These are phyloP conservation scores for Choiromyces venosus DNA, from an alignment of 495 filamentous ascomycete species.

Conservation along the genomic window DNA sequence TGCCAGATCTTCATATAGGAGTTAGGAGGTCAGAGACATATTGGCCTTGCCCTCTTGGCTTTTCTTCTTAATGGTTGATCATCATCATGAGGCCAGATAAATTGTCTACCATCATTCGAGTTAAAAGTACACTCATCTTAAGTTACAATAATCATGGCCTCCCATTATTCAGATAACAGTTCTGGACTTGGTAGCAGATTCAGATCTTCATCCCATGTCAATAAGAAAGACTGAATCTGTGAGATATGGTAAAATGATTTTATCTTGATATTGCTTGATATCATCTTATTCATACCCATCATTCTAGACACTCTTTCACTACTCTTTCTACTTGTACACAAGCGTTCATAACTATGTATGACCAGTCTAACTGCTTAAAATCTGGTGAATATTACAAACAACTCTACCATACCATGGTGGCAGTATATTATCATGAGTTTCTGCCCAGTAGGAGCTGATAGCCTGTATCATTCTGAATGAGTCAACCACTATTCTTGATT, in stretches of 20 bases:
- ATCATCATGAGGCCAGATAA: background rate
- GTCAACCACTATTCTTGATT: too few species aligned
- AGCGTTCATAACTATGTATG: background rate
- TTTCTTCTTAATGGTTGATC: background rate
- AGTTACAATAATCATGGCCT: background rate
- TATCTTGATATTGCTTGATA: background rate
- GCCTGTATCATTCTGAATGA: background rate
- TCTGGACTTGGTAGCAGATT: background rate
- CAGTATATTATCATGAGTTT: too few species aligned
- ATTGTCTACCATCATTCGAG: background rate
- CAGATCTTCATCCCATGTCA: background rate
- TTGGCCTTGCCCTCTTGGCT: background rate
- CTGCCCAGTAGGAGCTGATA: too few species aligned
- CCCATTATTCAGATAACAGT: background rate
- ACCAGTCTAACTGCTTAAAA: background rate
- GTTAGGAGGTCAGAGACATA: too few species aligned
- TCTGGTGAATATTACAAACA: background rate
- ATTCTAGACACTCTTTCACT: constrained; percentile 10
- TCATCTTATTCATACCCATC: constrained; percentile 3
- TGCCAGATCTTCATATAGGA: too few species aligned
- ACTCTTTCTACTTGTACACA: constrained; percentile 6
- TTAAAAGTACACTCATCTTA: constrained; percentile 11
- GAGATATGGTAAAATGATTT: background rate
- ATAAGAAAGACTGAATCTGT: background rate
- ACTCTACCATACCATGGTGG: too few species aligned